phyloP scores from a whole-genome alignment of 495 filamentous ascomycete species.

The Penicillium manginii region DNA sequence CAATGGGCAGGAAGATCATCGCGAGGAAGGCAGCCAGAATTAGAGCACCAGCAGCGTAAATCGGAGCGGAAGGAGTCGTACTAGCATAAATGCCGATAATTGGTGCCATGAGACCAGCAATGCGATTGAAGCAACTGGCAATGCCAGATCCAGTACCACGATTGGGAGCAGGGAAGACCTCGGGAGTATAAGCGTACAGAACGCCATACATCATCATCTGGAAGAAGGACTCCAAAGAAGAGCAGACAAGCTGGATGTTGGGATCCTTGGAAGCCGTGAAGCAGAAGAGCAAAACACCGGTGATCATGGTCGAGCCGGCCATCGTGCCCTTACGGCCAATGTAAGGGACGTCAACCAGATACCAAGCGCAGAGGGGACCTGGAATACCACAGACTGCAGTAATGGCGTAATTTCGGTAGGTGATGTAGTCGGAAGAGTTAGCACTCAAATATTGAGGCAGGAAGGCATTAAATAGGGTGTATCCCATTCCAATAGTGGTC shows the following conservation, averaged over 20 bases:
- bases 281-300: conserved; percentile 54
- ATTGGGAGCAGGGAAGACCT: conserved; percentile 58
- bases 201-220: conserved; percentile 61
- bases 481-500: conserved; percentile 54
- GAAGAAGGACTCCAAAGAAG: conserved; percentile 54
- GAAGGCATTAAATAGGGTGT: conserved; percentile 55
- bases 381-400: conserved; percentile 57
- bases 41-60: conserved; percentile 49
- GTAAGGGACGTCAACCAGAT: conserved; percentile 50
- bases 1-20: conserved; percentile 51
- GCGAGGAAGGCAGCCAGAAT: conserved; percentile 48
- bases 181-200: conserved; percentile 59
- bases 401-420: conserved; percentile 61
- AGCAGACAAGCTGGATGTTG: conserved; percentile 51
- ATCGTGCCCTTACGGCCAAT: conserved; percentile 61
- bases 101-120: conserved; percentile 54
- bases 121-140: conserved; percentile 53
- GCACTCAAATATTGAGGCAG: conserved; percentile 53
- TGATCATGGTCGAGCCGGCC: conserved; percentile 51
- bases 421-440: conserved; percentile 38
- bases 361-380: conserved; percentile 52
- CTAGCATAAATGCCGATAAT: conserved; percentile 52
- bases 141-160: conserved; percentile 59
- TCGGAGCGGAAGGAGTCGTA: conserved; percentile 42
- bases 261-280: conserved; percentile 50